Base-by-base conservation (phyloP, 441 rosid species). In the Pelargonium cotyledonis region DNA sequence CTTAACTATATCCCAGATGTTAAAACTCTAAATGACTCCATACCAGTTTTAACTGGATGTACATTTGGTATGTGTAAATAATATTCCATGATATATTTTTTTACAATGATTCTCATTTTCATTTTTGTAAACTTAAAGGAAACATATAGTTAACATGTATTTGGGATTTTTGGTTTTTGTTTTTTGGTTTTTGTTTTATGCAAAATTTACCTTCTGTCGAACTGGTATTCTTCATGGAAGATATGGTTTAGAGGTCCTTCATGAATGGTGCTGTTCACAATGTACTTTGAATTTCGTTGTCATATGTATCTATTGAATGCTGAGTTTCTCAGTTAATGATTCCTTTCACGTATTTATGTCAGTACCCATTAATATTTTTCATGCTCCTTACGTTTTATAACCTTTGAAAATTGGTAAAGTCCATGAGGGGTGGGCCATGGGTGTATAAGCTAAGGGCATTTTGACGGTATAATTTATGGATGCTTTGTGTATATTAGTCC, bases 401-500 rank as follows among this genome's bases (percentile, higher is more conserved):
- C 19, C 7, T 1, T 55, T 55, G 9, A 55, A 16, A 55, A 55
- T 23, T 55, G 8, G 61, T n/a, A 55, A 18, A 16, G 8, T n/a
- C 11, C 61, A 7, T 6, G 7, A 15, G 16, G 8, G 41, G 8
- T 38, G 41, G 41, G 41, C 41, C 41, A 6, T 38, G 41, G 41
- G 8, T 38, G 41, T 38, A 51, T 15, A n/a, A n/a, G 61, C 26
- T 55, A 55, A 55, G 61, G 61, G 21, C 23, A 55, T 55, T 19
- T 57, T 18, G 31, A 19, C 1, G 63, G 2, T 12, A 57, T 57
- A 38, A 38, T 38, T 38, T 38, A 6, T 38, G 41, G 41, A 38
- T 38, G 41, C 5, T 38, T 38, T 74, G 11, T 57, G 21, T 60
- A 35, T 21, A 62, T 38, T 63, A 29, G 57, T 51, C 70, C 66